Base-by-base conservation (phyloP, 345 rosid genomes). In the Durio zibethinus region DNA sequence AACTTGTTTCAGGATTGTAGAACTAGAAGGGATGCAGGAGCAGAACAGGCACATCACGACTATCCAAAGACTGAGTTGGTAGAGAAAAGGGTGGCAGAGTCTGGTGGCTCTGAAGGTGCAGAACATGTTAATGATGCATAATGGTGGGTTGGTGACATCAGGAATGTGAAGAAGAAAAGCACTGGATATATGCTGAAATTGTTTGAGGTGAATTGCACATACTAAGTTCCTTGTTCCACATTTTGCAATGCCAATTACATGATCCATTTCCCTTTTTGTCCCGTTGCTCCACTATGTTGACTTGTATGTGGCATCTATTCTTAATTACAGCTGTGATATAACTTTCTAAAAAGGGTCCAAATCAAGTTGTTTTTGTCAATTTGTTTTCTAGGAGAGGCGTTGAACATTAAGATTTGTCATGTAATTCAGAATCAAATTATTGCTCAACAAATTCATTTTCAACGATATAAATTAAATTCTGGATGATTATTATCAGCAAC, bases 1-100 rank as follows among this genome's bases (percentile, higher is more conserved):
- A 72, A 61, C 74, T 50, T 77, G 60, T 77, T 84, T 40, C 77
- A 88, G 91, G 91, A 86, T 76, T 69, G 76, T 25, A 77, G 79
- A 86, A 85, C 78, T 23, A 85, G 81, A 77, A 88, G 73, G 79
- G 87, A 78, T 20, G 20, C 80, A 18, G 85, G 78, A 50, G 54
- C 54, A 50, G 54, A 50, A 57, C 72, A 36, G 29, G 45, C 73
- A n/a, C 65, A 21, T 57, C 35, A 42, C 0, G 71, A 78, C 62
- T 73, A 40, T 38, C 47, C 60, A 12, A 86, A 76, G 12, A 74
- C 72, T 16, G 77, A 36, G 5, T 53, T 38, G n/a, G 66, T 36
- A 27, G 80, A 73, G 69, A 75, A 72, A 77, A 70, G 36, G 71
- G 81, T 42, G 68, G 68, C 75, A 61, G 79, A 81, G 67, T 10